phyloP scores from a whole-genome alignment of 1,284 basidiomycete species.

The Erythrobasidium hasegawianum region DNA sequence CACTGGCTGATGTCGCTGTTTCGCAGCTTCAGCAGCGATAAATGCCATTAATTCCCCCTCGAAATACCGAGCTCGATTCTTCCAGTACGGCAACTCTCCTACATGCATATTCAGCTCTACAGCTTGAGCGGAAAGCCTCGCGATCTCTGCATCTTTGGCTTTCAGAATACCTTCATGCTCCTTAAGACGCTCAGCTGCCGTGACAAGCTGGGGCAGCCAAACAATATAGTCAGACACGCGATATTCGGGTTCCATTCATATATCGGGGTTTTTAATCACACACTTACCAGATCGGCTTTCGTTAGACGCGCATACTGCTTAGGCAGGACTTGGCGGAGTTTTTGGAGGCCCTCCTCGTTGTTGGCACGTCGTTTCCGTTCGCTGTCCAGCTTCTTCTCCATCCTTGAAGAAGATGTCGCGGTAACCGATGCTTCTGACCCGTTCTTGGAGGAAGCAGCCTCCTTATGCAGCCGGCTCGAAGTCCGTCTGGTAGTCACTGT shows the following conservation, averaged over 20 bases:
- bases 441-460: no score
- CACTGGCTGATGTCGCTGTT: neutral
- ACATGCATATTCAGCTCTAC: neutral
- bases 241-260: neutral
- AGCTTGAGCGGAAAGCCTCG: neutral
- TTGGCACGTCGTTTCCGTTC: neutral
- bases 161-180: neutral
- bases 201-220: neutral
- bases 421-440: no score
- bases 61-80: neutral
- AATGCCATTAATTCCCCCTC: neutral
- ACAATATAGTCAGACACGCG: neutral
- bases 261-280: neutral
- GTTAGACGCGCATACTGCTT: neutral
- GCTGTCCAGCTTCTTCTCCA: neutral
- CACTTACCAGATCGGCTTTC: neutral
- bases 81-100: constrained; percentile 1
- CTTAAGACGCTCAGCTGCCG: neutral
- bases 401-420: no score
- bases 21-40: neutral
- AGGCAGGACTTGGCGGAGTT: neutral
- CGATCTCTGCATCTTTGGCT: constrained; percentile 1
- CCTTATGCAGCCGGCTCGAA: no score
- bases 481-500: no score
- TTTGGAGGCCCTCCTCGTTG: neutral